Conservation (phyloP, 352 stramenopile species). For the Globisporangium lucens region DNA sequence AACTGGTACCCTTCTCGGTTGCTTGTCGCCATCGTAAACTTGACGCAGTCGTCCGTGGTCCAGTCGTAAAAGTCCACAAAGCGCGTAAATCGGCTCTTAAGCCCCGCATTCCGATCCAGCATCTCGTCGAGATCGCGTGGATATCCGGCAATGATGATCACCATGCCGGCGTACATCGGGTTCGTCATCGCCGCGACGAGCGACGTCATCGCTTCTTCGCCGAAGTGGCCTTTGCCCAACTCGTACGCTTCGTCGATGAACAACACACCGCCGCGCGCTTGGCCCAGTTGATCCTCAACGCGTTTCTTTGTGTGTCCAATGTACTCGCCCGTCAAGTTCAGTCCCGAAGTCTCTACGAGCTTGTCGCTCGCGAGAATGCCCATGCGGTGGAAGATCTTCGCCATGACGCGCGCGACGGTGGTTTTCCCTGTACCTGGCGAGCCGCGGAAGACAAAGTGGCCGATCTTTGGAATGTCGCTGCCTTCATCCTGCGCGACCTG, state of each 20-base stretch:
- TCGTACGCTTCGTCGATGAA: constrained; percentile 94
- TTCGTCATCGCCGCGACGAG: constrained; percentile 89
- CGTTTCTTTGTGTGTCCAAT: constrained; percentile 90
- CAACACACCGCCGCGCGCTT: constrained; percentile 89
- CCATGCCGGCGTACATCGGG: constrained; percentile 74
- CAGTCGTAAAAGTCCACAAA: constrained; percentile 90
- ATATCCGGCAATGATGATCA: constrained; percentile 91
- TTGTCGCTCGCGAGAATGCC: constrained; percentile 89
- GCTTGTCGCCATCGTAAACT: constrained; percentile 51
- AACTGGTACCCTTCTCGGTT: constrained; percentile 41
- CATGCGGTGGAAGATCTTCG: constrained; percentile 92
- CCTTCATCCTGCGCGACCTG: constrained; percentile 68
- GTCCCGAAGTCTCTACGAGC: constrained; percentile 86
- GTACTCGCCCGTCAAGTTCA: constrained; percentile 87
- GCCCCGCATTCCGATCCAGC: constrained; percentile 84
- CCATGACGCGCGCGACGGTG: constrained; percentile 89
- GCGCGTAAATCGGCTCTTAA: constrained; percentile 90
- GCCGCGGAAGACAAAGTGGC: constrained; percentile 88
- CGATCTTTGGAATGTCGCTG: constrained; percentile 49
- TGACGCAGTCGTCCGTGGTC: constrained; percentile 74
- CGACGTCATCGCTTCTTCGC: constrained; percentile 88
- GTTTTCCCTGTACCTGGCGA: constrained; percentile 88
- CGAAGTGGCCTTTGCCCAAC: constrained; percentile 75
- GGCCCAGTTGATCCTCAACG: constrained; percentile 81
- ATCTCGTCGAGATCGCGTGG: constrained; percentile 86